phyloP scores from a whole-genome alignment of 352 stramenopile genomes.

The Chrysophaeum taylorii region DNA sequence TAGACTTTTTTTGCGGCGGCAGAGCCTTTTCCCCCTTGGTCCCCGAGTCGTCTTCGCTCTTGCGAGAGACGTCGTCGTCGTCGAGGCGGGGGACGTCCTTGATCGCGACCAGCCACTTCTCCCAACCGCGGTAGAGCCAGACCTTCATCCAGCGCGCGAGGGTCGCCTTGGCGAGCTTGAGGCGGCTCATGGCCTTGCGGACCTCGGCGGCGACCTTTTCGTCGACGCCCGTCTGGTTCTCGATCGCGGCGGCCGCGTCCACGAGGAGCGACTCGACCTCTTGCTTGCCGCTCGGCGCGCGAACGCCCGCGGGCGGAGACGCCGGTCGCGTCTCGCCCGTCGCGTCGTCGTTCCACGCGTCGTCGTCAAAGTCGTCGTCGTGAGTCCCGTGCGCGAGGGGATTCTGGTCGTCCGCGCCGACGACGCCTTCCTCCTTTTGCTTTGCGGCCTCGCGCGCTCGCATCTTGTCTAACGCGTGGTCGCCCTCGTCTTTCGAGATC shows the following conservation, averaged over 20 bases:
- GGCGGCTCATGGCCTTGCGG: background rate
- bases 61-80: background rate
- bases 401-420: background rate
- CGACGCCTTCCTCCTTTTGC: background rate
- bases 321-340: too few species aligned
- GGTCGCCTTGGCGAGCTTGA: background rate
- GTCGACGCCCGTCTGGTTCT: background rate
- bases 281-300: background rate
- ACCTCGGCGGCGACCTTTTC: background rate
- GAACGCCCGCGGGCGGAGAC: background rate
- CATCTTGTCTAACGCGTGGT: background rate
- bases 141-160: background rate
- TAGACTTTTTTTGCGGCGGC: too few species aligned
- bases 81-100: background rate
- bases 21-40: background rate
- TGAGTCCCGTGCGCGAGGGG: background rate
- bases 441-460: background rate
- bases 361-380: background rate
- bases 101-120: background rate
- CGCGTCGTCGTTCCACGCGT: too few species aligned
- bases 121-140: background rate
- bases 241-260: background rate
- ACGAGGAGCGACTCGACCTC: background rate
- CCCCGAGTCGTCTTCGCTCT: background rate
- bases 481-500: background rate